These are phyloP conservation scores for Anastatica hierochuntica DNA, from an alignment of 345 rosid species.

Conservation along the genomic window DNA sequence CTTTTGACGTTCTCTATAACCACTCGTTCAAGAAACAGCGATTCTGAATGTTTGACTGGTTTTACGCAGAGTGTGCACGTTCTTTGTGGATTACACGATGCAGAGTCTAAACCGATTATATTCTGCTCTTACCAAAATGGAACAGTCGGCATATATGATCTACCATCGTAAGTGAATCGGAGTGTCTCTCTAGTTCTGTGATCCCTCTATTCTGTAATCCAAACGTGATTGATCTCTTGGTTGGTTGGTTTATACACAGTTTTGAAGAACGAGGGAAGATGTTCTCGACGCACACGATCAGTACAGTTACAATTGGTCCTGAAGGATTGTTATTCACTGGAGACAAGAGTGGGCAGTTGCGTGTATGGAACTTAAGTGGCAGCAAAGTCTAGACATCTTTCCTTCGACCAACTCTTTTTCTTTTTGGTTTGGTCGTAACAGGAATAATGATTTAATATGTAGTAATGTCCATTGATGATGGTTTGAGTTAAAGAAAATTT, in stretches of 20 bases:
- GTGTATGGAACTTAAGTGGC: conserved; percentile 14
- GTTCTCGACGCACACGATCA: conserved; percentile 25
- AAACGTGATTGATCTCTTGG: neutral
- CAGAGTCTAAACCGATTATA: conserved; percentile 32
- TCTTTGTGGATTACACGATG: conserved; percentile 27
- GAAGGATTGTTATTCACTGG: conserved; percentile 37
- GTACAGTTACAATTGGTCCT: conserved; percentile 27
- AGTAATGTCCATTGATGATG: neutral
- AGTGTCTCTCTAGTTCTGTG: neutral
- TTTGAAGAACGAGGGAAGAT: conserved; percentile 36
- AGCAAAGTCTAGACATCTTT: neutral
- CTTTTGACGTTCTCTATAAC: neutral
- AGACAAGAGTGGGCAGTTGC: conserved; percentile 31
- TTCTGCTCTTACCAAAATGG: conserved; percentile 30
- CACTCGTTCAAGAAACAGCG: neutral
- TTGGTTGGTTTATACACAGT: neutral
- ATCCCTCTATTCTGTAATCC: neutral
- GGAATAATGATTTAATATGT: neutral
- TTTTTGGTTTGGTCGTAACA: neutral
- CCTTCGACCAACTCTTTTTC: too few relatives aligned
- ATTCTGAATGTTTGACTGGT: neutral
- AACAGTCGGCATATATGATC: conserved; percentile 27
- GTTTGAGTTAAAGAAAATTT: too few relatives aligned
- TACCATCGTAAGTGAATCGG: conserved; percentile 33
- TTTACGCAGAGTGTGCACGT: conserved; percentile 27